phyloP scores from a whole-genome alignment of 768 basidiomycete species.

The Tricholoma sp. region DNA sequence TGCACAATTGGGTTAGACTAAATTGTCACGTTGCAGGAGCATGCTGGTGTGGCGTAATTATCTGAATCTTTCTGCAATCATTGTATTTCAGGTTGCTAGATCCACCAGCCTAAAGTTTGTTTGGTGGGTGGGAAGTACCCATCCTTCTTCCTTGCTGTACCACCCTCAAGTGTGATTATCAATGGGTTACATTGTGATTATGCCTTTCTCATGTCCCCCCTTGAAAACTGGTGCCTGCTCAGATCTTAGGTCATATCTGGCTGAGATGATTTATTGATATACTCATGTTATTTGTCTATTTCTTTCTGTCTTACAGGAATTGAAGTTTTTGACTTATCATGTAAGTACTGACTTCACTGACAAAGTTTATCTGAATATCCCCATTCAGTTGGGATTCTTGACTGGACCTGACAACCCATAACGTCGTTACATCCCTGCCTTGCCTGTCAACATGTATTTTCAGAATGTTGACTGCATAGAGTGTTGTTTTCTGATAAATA shows the following conservation, averaged over 20 bases:
- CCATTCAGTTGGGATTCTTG: background rate
- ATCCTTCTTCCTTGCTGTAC: background rate
- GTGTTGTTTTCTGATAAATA: background rate
- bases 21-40: background rate
- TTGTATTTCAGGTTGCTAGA: background rate
- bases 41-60: background rate
- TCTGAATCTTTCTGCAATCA: background rate
- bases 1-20: background rate
- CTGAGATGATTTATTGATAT: background rate
- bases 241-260: background rate
- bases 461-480: background rate
- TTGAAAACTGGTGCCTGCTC: background rate
- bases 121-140: background rate
- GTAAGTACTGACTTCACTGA: background rate
- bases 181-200: background rate
- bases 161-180: background rate
- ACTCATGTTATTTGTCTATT: background rate
- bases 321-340: background rate
- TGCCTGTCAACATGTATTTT: background rate
- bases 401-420: too few species aligned
- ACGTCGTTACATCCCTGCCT: background rate
- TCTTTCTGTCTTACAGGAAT: background rate
- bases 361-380: background rate
- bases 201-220: background rate
- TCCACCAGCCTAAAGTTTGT: background rate